phyloP scores from a whole-genome alignment of 2,329 filamentous ascomycete genomes.

The Fusarium cicatricum region DNA sequence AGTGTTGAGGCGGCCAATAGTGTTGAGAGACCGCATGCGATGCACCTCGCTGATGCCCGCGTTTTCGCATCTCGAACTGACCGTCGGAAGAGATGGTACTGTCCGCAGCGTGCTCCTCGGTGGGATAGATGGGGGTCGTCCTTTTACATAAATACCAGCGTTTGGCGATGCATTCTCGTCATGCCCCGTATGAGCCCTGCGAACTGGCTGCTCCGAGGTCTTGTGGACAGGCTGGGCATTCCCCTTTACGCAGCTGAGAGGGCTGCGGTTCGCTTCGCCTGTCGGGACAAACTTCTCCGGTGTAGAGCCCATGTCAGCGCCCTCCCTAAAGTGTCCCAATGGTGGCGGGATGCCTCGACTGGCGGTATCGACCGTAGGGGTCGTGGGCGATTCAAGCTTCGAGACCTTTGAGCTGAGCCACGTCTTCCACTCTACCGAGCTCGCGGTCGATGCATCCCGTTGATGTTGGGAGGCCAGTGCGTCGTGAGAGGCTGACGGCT shows the following conservation, averaged over 20 bases:
- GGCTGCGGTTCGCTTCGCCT: slow-evolving; percentile 7
- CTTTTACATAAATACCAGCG: not conserved
- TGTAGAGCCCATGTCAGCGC: slow-evolving; percentile 57
- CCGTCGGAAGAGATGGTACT: slow-evolving; percentile 39
- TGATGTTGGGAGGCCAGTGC: slow-evolving; percentile 31
- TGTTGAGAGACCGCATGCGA: slow-evolving; percentile 41
- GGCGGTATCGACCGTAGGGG: slow-evolving; percentile 9
- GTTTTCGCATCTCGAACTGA: slow-evolving; percentile 6
- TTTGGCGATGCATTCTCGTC: slow-evolving; percentile 35
- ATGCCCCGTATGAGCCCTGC: not conserved
- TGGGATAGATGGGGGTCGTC: slow-evolving; percentile 22
- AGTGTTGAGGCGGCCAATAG: slow-evolving; percentile 24
- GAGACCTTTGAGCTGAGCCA: slow-evolving; percentile 62
- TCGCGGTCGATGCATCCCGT: slow-evolving; percentile 52
- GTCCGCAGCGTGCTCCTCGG: slow-evolving; percentile 32
- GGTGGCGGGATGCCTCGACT: slow-evolving; percentile 11
- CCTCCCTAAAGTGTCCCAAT: slow-evolving; percentile 57
- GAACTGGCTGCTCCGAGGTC: not conserved
- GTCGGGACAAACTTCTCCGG: slow-evolving; percentile 11
- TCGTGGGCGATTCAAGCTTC: slow-evolving; percentile 50
- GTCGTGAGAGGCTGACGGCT: too few relatives aligned
- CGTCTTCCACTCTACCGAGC: slow-evolving; percentile 63
- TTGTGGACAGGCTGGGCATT: slow-evolving; percentile 3
- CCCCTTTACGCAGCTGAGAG: slow-evolving; percentile 20
- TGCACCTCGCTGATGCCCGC: slow-evolving; percentile 14